Evolutionary conservation across 1,139 yeast species (phyloP), one percentile per base, ranked within the genome.

Genomic region (Saccharomyces hybrid): DNA sequence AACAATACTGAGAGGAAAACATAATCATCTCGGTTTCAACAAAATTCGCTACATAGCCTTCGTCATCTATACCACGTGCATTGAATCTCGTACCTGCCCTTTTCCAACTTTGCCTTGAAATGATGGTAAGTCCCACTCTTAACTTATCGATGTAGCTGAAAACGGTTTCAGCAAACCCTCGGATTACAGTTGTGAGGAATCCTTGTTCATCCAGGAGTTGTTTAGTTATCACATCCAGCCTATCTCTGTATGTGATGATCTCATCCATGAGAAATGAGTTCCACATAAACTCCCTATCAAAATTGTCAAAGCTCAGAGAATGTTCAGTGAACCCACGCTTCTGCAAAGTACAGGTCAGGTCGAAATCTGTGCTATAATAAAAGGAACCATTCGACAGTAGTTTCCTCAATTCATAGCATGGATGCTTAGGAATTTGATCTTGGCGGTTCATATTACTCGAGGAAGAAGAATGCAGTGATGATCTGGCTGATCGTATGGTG

Each of bases 1-100:
- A 89, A 54, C 79, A 76, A 38, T 84, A 77, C 52, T 80, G 80
- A 11, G 75, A 73, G 1, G 81, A 79, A 67, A 79, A 82, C 62
- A 83, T 70, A 38, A 93, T 84, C 50, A 89, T 79, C 69, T 95
- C 99, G 0, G 98, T 88, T 66, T 93, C 99, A 34, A 93, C 98
- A 70, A 88, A 93, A 71, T 93, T 95, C 32, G 99, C 97, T 14
- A 93, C 98, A 67, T 88, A 81, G 4, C 96, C 96, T 57, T 88
- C 90, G 68, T 93, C 99, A 70, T 93, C 98, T 44, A 91, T 86
- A 49, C 99, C 99, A 64, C 99, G 77, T 1, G 95, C 93, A 67
- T 88, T 88, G 71, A 82, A 93, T 59, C 99, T 77, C 0, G 99
- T 93, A 2, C 99, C 99, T 0, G 99, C 98, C 58, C 98, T 76